A percentile compares a stretch with the other conserved stretches of the same genome.
Conservation (phyloP, 345 rosid species). For the Conringia planisiliqua region DNA sequence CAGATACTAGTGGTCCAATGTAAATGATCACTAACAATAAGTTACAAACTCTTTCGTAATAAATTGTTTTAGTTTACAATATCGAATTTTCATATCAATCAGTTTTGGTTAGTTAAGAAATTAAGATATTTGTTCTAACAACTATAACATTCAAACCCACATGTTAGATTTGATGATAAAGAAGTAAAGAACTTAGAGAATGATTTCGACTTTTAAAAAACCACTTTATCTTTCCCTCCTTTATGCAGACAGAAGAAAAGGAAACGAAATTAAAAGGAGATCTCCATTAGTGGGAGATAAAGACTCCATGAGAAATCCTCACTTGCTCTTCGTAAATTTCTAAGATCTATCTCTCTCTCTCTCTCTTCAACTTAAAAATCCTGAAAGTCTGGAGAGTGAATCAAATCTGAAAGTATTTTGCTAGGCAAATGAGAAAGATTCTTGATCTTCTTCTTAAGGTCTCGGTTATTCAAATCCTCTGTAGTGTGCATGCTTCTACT, state of each 20-base stretch:
- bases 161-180: constrained; percentile 31
- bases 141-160: constrained; percentile 16
- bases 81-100: too few relatives aligned
- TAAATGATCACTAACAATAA: neutral
- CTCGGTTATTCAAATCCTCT: constrained; percentile 1
- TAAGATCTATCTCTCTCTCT: constrained; percentile 9
- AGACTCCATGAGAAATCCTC: constrained; percentile 6
- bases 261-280: constrained; percentile 14
- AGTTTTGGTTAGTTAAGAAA: neutral
- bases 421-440: constrained; percentile 24
- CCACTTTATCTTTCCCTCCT: constrained; percentile 32
- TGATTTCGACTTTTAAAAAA: constrained; percentile 26
- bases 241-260: constrained; percentile 34
- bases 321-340: neutral
- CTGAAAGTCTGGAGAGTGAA: constrained; percentile 8
- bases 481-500: constrained; percentile 2
- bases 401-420: neutral
- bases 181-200: constrained; percentile 13
- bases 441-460: constrained; percentile 17
- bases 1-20: neutral
- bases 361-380: neutral
- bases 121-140: neutral
- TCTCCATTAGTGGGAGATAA: constrained; percentile 8
- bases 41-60: neutral
- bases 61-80: neutral